Evolutionary conservation across 2,329 filamentous ascomycete species (phyloP), one percentile per base, ranked within the genome.

Genomic region (Cytospora mali): DNA sequence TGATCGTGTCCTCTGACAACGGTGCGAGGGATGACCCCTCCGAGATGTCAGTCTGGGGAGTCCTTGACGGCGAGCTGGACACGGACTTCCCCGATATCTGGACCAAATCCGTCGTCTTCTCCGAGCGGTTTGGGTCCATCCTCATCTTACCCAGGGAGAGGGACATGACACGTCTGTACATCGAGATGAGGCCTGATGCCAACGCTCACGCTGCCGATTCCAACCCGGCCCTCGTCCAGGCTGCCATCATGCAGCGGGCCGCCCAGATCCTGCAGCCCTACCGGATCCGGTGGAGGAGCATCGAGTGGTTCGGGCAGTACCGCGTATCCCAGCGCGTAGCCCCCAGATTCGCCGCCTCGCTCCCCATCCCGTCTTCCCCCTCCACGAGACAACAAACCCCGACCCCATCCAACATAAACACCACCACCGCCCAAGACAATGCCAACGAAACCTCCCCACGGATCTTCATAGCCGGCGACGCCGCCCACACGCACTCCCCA

Each of bases 51-150:
- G 72, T 75, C 6, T 92, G 89, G 89, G 89, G 88, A 61, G 88
- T 92, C 2, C 76, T 92, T 3, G 89, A 92, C 71, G 88, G 88
- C 68, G 84, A 86, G 71, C 75, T 91, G 11, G 84, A 88, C 50
- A 91, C 88, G 9, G 82, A 91, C 71, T 91, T 92, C 68, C 89
- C 89, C 1, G 88, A 91, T 69, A 83, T 91, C 55, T 91, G 88
- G 88, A 89, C 85, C 72, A 91, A 91, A 75, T 87, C 88, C 0
- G 82, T 89, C 0, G 81, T 91, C 9, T 88, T 88, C 67, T 88
- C 86, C 2, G 84, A 90, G 65, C 80, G 84, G 63, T 80, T 85
- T 51, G 89, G 89, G 3, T 89, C 88, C 0, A 86, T 91, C 52
- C 79, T 92, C n/a, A 88, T 90, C 72, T 88, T 91, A 58, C 89